Percentiles rank a stretch among this genome's conserved stretches.
Evolutionary conservation across 352 stramenopile genomes (phyloP).

Genomic region (Pythium sukuiense): DNA sequence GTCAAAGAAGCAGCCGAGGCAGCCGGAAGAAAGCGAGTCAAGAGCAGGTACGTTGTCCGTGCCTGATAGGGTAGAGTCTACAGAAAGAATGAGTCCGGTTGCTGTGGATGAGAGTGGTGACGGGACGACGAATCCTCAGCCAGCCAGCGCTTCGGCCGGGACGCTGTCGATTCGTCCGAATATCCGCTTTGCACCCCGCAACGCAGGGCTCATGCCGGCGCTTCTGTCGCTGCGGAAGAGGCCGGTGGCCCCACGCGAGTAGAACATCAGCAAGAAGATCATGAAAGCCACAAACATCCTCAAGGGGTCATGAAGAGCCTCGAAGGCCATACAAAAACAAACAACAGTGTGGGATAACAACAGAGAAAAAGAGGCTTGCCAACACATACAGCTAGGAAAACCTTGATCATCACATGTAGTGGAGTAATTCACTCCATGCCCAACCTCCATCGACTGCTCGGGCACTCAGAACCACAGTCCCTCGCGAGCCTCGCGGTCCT

Average conservation of each 20-base stretch:
- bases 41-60: constrained; percentile 20
- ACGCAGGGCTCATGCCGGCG: constrained; percentile 40
- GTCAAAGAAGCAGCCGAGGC: constrained; percentile 12
- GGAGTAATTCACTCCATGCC: too few species aligned
- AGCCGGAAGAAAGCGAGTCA: background rate
- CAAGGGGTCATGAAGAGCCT: too few species aligned
- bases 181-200: constrained; percentile 58
- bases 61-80: background rate
- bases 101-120: background rate
- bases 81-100: constrained; percentile 3
- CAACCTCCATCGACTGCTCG: too few species aligned
- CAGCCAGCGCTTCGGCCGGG: background rate
- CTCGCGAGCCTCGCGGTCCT: constrained; percentile 20
- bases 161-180: constrained; percentile 25
- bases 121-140: background rate
- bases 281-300: background rate
- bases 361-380: background rate
- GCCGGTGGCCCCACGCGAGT: background rate
- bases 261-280: background rate
- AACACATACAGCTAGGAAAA: background rate
- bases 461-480: constrained; percentile 21
- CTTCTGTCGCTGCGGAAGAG: constrained; percentile 34
- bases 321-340: too few species aligned
- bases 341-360: background rate
- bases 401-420: too few species aligned